A percentile compares a stretch with the other conserved stretches of the same genome.
phyloP scores from a whole-genome alignment of 495 filamentous ascomycete genomes.

The Xylaria flabelliformis region DNA sequence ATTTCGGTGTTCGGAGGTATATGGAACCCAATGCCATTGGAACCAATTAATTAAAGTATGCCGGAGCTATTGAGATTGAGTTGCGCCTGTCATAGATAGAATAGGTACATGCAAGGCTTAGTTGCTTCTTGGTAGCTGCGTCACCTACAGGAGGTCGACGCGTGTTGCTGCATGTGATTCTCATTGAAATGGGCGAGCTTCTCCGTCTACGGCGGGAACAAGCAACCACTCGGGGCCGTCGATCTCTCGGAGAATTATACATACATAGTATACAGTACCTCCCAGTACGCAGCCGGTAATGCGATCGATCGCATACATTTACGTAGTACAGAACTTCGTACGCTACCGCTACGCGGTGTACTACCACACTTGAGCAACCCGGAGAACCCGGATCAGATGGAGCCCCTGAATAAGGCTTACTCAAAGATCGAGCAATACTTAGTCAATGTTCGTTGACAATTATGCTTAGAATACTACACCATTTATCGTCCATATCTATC shows the following conservation, averaged over 20 bases:
- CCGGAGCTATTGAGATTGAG: not conserved
- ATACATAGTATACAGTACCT: not conserved
- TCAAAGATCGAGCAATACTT: not conserved
- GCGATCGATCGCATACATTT: not conserved
- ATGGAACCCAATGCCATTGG: not conserved
- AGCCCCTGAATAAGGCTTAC: slow-evolving; percentile 14
- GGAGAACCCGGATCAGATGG: slow-evolving; percentile 7
- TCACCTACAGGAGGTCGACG: not conserved
- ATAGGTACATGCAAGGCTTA: not conserved
- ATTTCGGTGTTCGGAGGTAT: not conserved
- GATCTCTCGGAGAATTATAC: slow-evolving; percentile 16
- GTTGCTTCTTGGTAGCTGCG: not conserved
- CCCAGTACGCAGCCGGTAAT: not conserved
- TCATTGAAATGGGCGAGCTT: not conserved
- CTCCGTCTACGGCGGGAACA: not conserved
- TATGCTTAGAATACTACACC: not conserved
- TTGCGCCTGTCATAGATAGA: not conserved
- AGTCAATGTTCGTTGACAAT: not conserved
- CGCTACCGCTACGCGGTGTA: not conserved
- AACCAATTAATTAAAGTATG: not conserved
- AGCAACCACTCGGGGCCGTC: not conserved
- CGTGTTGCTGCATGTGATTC: not conserved
- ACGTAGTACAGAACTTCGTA: not conserved
- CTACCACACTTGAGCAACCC: slow-evolving; percentile 4
- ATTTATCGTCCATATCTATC: not conserved